Percentiles rank a stretch among this genome's conserved stretches.
phyloP scores from a whole-genome alignment of 225 moss, liverwort and hornwort species.

The Physcomitrellopsis africana region DNA sequence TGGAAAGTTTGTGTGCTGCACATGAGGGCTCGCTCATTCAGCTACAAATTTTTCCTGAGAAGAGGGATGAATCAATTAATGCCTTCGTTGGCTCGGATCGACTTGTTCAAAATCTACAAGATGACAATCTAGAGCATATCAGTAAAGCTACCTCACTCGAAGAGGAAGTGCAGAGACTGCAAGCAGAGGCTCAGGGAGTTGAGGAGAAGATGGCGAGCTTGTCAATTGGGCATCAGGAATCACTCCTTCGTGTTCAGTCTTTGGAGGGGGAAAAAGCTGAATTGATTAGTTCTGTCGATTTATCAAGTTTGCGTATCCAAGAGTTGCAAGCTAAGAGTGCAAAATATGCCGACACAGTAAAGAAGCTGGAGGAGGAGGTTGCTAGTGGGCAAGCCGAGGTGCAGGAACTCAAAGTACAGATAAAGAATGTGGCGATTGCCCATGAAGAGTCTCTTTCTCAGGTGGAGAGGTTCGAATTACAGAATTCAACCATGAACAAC shows the following conservation, averaged over 20 bases:
- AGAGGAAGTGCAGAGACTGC: constrained; percentile 13
- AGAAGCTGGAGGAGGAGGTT: constrained; percentile 4
- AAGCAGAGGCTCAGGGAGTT: constrained; percentile 16
- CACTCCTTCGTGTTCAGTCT: constrained; percentile 21
- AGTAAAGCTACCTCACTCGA: constrained; percentile 4
- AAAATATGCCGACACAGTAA: not conserved
- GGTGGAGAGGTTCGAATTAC: constrained; percentile 23
- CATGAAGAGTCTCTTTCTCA: constrained; percentile 27
- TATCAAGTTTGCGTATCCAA: constrained; percentile 12
- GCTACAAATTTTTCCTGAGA: constrained; percentile 9
- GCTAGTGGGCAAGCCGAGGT: constrained; percentile 10
- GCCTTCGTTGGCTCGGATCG: constrained; percentile 12
- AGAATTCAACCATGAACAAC: constrained; percentile 23
- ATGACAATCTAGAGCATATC: constrained; percentile 3
- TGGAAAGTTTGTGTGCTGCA: constrained; percentile 7
- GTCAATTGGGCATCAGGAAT: constrained; percentile 4
- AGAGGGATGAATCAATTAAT: constrained; percentile 30
- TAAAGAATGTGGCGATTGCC: constrained; percentile 10
- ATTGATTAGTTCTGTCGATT: constrained; percentile 12
- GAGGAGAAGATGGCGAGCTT: constrained; percentile 12
- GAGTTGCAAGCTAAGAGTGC: not conserved
- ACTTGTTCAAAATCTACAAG: constrained; percentile 21
- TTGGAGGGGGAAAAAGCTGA: constrained; percentile 15
- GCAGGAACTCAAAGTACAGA: constrained; percentile 16
- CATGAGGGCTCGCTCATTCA: constrained; percentile 26